These are phyloP conservation scores for Crithidia bombi DNA, from an alignment of 208 protist genomes.

Conservation along the genomic window DNA sequence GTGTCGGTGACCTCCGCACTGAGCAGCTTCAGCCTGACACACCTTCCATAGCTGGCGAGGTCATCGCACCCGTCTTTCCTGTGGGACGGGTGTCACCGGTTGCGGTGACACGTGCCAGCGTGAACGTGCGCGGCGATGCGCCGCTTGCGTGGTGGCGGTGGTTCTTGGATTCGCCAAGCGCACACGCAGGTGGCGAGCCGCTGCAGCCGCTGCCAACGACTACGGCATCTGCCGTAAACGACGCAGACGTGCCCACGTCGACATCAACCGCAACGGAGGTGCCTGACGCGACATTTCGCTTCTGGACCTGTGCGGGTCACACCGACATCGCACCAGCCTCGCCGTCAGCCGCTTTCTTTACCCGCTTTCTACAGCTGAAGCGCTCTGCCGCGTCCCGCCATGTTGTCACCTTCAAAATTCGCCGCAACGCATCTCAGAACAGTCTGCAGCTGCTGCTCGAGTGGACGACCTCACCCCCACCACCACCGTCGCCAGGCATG, in stretches of 20 bases:
- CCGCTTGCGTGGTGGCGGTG: constrained; percentile 33
- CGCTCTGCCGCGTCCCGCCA: constrained; percentile 6
- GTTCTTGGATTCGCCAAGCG: too few relatives aligned
- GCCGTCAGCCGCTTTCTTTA: not conserved
- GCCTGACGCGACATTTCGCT: not conserved
- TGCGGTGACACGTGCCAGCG: constrained; percentile 11
- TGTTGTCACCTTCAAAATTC: constrained; percentile 14
- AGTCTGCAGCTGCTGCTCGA: constrained; percentile 30
- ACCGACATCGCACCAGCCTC: not conserved
- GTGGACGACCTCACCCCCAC: constrained; percentile 12
- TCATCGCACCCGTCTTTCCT: not conserved
- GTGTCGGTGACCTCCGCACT: not conserved
- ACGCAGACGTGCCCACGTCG: not conserved
- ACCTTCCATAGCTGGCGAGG: not conserved
- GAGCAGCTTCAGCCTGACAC: not conserved
- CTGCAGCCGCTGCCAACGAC: not conserved
- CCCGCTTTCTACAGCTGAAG: constrained; percentile 5
- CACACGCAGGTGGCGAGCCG: too few relatives aligned
- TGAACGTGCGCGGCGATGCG: constrained; percentile 39
- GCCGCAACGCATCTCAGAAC: constrained; percentile 21
- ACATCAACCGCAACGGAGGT: not conserved
- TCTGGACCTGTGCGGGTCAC: constrained; percentile 21
- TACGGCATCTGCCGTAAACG: not conserved
- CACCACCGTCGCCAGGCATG: not conserved
- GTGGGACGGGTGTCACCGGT: not conserved